Conservation (phyloP, 495 filamentous ascomycete species). For the Aspergillus affinis region DNA sequence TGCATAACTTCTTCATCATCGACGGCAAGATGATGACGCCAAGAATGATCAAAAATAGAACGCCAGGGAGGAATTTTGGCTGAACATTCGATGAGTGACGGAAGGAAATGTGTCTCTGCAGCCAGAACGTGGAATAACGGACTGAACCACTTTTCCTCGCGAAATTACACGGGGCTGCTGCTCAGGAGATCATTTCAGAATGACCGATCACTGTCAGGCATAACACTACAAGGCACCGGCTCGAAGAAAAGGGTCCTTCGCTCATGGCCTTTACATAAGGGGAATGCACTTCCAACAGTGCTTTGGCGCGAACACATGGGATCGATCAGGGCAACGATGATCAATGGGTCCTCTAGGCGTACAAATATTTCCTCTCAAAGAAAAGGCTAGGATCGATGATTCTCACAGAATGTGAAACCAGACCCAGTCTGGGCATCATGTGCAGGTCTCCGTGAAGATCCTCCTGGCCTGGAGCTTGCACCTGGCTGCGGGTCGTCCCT, state of each 20-base stretch:
- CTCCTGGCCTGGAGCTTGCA: conserved; percentile 7
- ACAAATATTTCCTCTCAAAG: background rate
- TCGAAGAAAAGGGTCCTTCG: background rate
- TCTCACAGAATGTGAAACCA: background rate
- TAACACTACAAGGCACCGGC: too few relatives aligned
- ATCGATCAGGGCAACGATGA: conserved; percentile 1
- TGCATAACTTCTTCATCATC: background rate
- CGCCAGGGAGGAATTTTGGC: background rate
- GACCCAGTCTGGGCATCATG: conserved; percentile 2
- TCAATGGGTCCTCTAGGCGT: conserved; percentile 1
- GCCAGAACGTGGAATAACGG: background rate
- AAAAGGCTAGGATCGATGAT: background rate
- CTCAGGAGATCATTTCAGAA: background rate
- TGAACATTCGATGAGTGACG: background rate
- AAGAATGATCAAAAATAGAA: background rate
- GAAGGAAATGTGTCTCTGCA: background rate
- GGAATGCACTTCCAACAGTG: background rate
- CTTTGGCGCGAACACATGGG: background rate
- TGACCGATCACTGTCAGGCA: background rate
- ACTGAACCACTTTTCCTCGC: background rate
- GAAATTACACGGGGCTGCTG: background rate
- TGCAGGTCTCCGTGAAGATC: conserved; percentile 5
- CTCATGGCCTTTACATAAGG: background rate
- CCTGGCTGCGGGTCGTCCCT: conserved; percentile 5
- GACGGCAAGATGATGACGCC: background rate